These are phyloP conservation scores for Erythrobasidium yunnanense DNA, from an alignment of 768 basidiomycete species.

Conservation along the genomic window DNA sequence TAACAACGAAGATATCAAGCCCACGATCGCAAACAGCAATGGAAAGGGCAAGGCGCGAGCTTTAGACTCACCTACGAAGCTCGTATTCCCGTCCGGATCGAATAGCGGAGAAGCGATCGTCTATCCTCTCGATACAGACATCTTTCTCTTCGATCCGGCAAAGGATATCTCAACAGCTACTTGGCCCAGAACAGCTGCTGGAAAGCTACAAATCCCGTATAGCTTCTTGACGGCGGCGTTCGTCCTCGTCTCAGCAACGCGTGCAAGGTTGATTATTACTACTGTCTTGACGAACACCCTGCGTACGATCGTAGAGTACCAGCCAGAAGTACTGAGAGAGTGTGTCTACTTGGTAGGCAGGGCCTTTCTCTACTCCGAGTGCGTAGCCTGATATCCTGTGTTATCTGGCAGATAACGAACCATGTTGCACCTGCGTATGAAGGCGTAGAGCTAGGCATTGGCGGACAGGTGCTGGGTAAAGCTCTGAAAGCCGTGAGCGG, in stretches of 20 bases:
- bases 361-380: conserved; percentile 29
- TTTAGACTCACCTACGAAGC: not conserved
- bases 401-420: conserved; percentile 11
- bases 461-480: conserved; percentile 36
- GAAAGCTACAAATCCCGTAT: conserved; percentile 47
- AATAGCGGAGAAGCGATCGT: not conserved
- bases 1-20: conserved; percentile 12
- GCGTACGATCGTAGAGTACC: conserved; percentile 55
- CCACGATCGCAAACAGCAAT: conserved; percentile 17
- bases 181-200: conserved; percentile 25
- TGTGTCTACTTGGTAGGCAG: conserved; percentile 36
- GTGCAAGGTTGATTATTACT: conserved; percentile 60
- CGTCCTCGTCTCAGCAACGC: conserved; percentile 53
- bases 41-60: conserved; percentile 23
- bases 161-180: conserved; percentile 20
- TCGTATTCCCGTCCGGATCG: not conserved
- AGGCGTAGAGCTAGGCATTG: conserved; percentile 29
- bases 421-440: conserved; percentile 30
- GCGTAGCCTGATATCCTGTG: conserved; percentile 42
- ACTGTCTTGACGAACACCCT: conserved; percentile 64
- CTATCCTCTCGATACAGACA: conserved; percentile 32
- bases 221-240: conserved; percentile 61
- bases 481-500: conserved; percentile 32
- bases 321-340: conserved; percentile 57
- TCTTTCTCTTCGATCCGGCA: conserved; percentile 33